Conservation (phyloP, 352 stramenopile genomes). For the Globisporangium emineosum region DNA sequence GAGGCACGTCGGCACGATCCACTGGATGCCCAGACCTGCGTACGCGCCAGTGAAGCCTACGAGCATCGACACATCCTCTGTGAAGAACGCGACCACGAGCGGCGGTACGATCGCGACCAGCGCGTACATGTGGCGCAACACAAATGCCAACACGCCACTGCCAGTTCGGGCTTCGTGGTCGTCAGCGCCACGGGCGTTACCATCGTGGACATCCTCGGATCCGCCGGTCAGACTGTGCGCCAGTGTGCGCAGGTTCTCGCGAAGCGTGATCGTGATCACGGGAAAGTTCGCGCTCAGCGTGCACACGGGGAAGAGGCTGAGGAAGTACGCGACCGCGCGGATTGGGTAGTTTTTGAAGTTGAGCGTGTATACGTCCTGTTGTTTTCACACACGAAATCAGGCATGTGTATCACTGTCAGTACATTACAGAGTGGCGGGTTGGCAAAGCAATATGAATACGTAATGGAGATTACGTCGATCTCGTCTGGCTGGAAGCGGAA, state of each 20-base stretch:
- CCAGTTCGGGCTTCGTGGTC: too few species aligned
- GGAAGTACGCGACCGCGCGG: conserved; percentile 79
- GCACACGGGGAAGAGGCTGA: conserved; percentile 86
- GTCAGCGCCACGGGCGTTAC: conserved; percentile 9
- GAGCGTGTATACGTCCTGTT: conserved; percentile 87
- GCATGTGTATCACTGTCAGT: conserved; percentile 1
- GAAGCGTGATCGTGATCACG: conserved; percentile 84
- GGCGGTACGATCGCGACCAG: conserved; percentile 72
- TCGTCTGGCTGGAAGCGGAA: conserved; percentile 80
- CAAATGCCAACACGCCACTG: conserved; percentile 35
- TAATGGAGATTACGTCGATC: conserved; percentile 52
- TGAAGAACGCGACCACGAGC: conserved; percentile 83
- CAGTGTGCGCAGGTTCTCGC: conserved; percentile 79
- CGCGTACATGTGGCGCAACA: conserved; percentile 62
- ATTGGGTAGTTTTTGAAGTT: conserved; percentile 86
- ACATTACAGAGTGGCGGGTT: background rate
- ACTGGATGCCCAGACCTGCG: conserved; percentile 85
- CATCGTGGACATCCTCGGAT: conserved; percentile 15
- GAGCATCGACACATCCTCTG: conserved; percentile 87
- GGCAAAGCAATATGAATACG: background rate
- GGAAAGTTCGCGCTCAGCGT: conserved; percentile 85
- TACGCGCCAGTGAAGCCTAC: conserved; percentile 86
- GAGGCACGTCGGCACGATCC: conserved; percentile 77
- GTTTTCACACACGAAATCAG: conserved; percentile 4
- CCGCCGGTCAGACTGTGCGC: conserved; percentile 38